A percentile compares a stretch with the other conserved stretches of the same genome.
These are phyloP conservation scores for Clonostachys rhizophaga DNA, from an alignment of 2,329 filamentous ascomycete genomes.

Conservation along the genomic window DNA sequence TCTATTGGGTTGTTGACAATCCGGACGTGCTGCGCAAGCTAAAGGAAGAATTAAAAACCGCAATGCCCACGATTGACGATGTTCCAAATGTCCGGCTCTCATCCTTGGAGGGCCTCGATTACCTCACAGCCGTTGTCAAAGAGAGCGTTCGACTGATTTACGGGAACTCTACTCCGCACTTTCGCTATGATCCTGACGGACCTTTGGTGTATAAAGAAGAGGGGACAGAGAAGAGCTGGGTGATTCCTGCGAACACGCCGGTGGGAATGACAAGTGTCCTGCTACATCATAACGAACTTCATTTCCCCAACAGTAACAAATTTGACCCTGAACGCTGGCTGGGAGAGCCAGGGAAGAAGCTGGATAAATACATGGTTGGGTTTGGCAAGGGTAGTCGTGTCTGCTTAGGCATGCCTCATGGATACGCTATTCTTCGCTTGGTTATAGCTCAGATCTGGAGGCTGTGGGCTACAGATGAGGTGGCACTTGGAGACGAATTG, in stretches of 20 bases:
- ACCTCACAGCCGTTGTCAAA: too few species aligned
- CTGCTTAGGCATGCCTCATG: conserved; percentile 5
- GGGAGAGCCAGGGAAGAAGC: background rate
- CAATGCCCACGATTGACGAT: too few species aligned
- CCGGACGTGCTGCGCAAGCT: background rate
- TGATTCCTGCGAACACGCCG: conserved; percentile 19
- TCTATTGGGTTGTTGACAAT: background rate
- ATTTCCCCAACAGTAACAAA: conserved; percentile 11
- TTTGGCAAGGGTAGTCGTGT: conserved; percentile 3
- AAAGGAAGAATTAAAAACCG: background rate
- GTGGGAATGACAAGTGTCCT: conserved; percentile 27
- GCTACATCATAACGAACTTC: conserved; percentile 11
- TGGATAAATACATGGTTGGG: conserved; percentile 27
- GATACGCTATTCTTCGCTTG: too few species aligned
- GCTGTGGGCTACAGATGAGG: too few species aligned
- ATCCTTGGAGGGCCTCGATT: too few species aligned
- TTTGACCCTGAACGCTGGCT: conserved; percentile 20
- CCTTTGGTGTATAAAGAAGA: background rate
- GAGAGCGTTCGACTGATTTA: too few species aligned
- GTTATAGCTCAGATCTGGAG: too few species aligned
- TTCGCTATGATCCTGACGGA: background rate
- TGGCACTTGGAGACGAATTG: too few species aligned
- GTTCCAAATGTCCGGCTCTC: too few species aligned
- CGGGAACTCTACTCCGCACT: background rate
- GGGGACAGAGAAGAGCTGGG: conserved; percentile 5